A percentile compares a stretch with the other conserved stretches of the same genome.
Evolutionary conservation across 441 rosid genomes (phyloP).

Genomic region (Brassica balearica): DNA sequence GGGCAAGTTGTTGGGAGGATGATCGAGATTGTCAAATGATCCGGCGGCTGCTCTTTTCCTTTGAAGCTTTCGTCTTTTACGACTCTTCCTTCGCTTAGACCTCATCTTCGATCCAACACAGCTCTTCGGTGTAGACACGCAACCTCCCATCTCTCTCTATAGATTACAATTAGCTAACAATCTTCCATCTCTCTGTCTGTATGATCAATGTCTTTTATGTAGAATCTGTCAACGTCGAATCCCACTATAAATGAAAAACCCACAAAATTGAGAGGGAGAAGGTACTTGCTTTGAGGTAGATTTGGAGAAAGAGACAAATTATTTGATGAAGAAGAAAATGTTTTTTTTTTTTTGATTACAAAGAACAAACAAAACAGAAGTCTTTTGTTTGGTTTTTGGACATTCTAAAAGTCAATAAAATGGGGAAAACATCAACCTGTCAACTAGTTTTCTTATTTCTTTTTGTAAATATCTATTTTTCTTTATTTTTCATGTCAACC

Average conservation of each 20-base stretch:
- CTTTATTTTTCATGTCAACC: not conserved
- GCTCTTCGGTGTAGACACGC: slow-evolving; percentile 53
- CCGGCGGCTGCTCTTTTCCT: slow-evolving; percentile 48
- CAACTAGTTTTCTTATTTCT: not conserved
- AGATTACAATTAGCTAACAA: slow-evolving; percentile 20
- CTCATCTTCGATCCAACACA: slow-evolving; percentile 46
- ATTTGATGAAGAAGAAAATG: slow-evolving; percentile 34
- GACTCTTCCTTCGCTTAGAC: slow-evolving; percentile 56
- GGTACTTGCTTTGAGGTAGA: not conserved
- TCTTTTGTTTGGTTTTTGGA: not conserved
- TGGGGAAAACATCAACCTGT: not conserved
- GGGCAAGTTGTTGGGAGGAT: not conserved
- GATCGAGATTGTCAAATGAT: not conserved
- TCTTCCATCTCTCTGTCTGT: slow-evolving; percentile 28
- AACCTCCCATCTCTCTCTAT: slow-evolving; percentile 61
- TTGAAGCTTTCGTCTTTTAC: slow-evolving; percentile 48
- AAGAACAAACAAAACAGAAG: slow-evolving; percentile 8
- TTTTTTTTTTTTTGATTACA: not conserved
- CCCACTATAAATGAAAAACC: slow-evolving; percentile 29
- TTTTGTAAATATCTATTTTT: not conserved
- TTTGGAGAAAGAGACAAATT: slow-evolving; percentile 33
- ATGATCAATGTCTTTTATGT: slow-evolving; percentile 33
- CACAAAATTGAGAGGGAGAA: slow-evolving; percentile 14
- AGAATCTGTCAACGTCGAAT: slow-evolving; percentile 37
- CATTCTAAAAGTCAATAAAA: not conserved